phyloP scores from a whole-genome alignment of 495 filamentous ascomycete species.

The Aspergillus nanangensis region DNA sequence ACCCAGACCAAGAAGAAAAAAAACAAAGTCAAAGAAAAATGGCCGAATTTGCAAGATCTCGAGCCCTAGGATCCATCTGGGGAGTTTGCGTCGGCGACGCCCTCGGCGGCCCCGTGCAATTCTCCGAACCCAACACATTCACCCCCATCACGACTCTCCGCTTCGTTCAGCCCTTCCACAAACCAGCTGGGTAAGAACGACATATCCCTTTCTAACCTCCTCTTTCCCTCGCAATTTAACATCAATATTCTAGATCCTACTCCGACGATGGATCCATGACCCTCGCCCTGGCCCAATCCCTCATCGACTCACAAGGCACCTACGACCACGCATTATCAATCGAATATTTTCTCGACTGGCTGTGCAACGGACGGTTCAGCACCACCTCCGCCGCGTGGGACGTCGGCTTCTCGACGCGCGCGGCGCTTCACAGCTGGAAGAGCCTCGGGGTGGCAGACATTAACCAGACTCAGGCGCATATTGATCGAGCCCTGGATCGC shows the following conservation, averaged over 20 bases:
- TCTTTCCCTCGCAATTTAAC: too few relatives aligned
- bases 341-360: slow-evolving; percentile 34
- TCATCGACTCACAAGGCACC: slow-evolving; percentile 24
- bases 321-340: slow-evolving; percentile 29
- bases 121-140: slow-evolving; percentile 32
- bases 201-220: neutral
- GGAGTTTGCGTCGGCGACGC: slow-evolving; percentile 44
- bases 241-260: slow-evolving; percentile 40
- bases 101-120: slow-evolving; percentile 45
- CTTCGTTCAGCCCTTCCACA: slow-evolving; percentile 13
- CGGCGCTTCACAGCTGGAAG: slow-evolving; percentile 32
- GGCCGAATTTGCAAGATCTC: neutral
- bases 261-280: slow-evolving; percentile 48
- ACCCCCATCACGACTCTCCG: slow-evolving; percentile 24
- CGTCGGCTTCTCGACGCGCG: slow-evolving; percentile 31
- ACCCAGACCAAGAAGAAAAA: too few relatives aligned
- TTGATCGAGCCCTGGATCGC: slow-evolving; percentile 8
- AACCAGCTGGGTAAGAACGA: slow-evolving; percentile 20
- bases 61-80: slow-evolving; percentile 36
- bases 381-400: slow-evolving; percentile 34
- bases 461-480: slow-evolving; percentile 3
- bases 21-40: neutral
- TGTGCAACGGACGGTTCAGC: slow-evolving; percentile 31
- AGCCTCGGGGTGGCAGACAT: slow-evolving; percentile 2
- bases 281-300: slow-evolving; percentile 38